Percentiles rank a stretch among this genome's conserved stretches.
Conservation (phyloP, 331 rosid genomes). For the Cucumis variabilis region DNA sequence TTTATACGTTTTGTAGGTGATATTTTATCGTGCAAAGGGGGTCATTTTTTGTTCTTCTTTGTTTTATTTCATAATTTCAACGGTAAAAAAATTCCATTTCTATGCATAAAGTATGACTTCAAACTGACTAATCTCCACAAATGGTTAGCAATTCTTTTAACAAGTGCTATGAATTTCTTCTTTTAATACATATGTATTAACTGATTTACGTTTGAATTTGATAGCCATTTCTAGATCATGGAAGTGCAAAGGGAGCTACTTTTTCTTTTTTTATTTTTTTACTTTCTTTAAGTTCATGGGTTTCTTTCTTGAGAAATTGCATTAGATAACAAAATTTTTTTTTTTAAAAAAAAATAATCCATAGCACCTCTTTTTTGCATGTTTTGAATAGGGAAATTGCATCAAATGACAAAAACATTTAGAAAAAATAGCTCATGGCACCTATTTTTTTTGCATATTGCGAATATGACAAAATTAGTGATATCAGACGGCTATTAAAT, state of each 20-base stretch:
- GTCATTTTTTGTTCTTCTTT: background rate
- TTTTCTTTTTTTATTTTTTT: too few relatives aligned
- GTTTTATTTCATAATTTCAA: slow-evolving; percentile 22
- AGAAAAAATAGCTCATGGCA: too few relatives aligned
- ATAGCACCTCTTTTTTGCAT: too few relatives aligned
- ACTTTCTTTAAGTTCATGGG: too few relatives aligned
- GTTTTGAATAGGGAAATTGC: too few relatives aligned
- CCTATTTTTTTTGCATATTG: too few relatives aligned
- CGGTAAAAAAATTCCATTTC: background rate
- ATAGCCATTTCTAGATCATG: slow-evolving; percentile 84
- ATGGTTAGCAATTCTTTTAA: slow-evolving; percentile 20
- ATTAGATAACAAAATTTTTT: too few relatives aligned
- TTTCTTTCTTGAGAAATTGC: too few relatives aligned
- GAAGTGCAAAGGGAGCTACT: slow-evolving; percentile 39
- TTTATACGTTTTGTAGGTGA: background rate
- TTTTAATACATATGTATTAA: background rate
- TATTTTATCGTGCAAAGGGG: slow-evolving; percentile 18
- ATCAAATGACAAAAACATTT: too few relatives aligned
- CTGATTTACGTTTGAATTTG: slow-evolving; percentile 40
- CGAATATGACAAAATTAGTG: too few relatives aligned
- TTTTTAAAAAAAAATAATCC: too few relatives aligned
- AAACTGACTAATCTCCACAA: background rate
- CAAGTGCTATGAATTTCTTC: background rate
- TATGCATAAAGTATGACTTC: slow-evolving; percentile 16
- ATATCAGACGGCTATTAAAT: too few relatives aligned